phyloP scores from a whole-genome alignment of 306 rosid species.

The Ziziphus jujuba region DNA sequence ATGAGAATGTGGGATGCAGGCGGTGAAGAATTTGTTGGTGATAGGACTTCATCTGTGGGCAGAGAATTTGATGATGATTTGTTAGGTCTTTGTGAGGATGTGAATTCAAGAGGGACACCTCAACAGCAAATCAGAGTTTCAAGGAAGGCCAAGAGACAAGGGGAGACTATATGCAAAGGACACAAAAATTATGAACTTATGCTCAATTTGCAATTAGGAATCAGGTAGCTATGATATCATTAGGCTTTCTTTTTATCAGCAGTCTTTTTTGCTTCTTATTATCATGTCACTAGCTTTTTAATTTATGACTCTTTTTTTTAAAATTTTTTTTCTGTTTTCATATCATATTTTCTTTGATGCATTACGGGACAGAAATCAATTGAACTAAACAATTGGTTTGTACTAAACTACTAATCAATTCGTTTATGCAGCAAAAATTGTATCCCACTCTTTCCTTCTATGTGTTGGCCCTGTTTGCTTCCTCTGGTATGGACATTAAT shows the following conservation, averaged over 20 bases:
- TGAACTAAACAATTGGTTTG: background rate
- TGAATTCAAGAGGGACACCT: constrained; percentile 13
- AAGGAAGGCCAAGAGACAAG: constrained; percentile 64
- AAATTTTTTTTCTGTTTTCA: background rate
- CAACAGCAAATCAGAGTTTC: constrained; percentile 45
- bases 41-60: constrained; percentile 29
- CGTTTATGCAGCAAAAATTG: background rate
- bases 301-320: background rate
- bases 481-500: background rate
- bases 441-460: background rate
- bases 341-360: background rate
- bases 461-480: background rate
- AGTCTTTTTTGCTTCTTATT: background rate
- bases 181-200: constrained; percentile 88
- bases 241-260: background rate
- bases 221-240: constrained; percentile 46
- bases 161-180: constrained; percentile 76
- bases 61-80: constrained; percentile 46
- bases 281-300: background rate
- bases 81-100: constrained; percentile 31
- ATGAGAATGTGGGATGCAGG: constrained; percentile 60
- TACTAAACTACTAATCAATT: background rate
- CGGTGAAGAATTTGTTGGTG: constrained; percentile 15
- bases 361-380: background rate
- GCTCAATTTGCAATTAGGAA: constrained; percentile 92